Base-by-base conservation (phyloP, 2,329 filamentous ascomycete genomes). In the Chaetomium globosum region DNA sequence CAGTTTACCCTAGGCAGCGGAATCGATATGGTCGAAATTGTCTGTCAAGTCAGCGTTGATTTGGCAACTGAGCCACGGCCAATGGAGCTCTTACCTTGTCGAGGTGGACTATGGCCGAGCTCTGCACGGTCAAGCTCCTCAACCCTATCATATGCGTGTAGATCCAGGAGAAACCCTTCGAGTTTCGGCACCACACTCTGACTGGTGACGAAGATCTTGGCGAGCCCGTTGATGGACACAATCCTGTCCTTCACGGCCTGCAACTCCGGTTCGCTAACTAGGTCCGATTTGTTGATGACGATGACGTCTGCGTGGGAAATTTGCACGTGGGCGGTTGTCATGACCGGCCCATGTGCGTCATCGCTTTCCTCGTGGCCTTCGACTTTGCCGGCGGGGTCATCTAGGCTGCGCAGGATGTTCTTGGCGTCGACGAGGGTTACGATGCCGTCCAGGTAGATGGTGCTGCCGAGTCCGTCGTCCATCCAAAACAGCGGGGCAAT, bases 401-500 rank as follows among this genome's bases (percentile, higher is more conserved):
- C 91, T 2, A 99, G 83, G 72, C 87, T 91, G 68, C 84, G 87
- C 4, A 96, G 77, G 26, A 99, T 90, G 73, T 98, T 97, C 79
- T 95, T 96, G 36, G 93, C 94, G 76, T 99, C 95, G 23, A 99
- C 92, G 1, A 99, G 82, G 0, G 95, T 98, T 55, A 98, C 93
- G 64, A 99, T 97, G 1, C 95, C 95, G 74, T 99, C 95, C 0
- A 99, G 86, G 76, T 96, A 99, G 72, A 99, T 97, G 46, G 90
- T 93, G 77, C 93, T 97, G 8, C 93, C 94, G 2, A 99, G 84
- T 0, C 93, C 95, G 70, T 98, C 94, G 72, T 99, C 95, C 30
- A 99, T 89, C 95, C 95, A 99, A 80, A 99, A 99, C 16, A 98
- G 80, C 0, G 95, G 95, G 0, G 95, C 95, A 59, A 99, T 87